Evolutionary conservation across 148 eudicot genomes (phyloP).

Genomic region (Vaccinium myrtillus): DNA sequence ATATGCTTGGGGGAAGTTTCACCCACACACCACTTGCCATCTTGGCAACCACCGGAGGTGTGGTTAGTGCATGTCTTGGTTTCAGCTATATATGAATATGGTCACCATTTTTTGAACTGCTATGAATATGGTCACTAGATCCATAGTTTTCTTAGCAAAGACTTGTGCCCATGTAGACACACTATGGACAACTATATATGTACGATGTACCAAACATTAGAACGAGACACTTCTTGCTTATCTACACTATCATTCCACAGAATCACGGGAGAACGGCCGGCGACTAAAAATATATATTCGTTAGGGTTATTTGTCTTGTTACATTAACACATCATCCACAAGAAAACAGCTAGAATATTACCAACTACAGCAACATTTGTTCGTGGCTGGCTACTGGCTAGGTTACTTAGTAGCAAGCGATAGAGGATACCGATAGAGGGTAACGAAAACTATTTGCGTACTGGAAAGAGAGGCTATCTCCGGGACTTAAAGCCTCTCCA

Average conservation of each 20-base stretch:
- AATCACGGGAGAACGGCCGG: neutral
- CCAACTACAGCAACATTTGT: neutral
- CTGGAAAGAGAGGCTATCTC: slow-evolving; percentile 39
- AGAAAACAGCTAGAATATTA: neutral
- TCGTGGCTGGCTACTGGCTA: neutral
- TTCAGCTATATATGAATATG: no score
- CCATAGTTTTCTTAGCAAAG: no score
- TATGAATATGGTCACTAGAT: no score
- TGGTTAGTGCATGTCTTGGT: no score
- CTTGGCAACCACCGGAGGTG: no score
- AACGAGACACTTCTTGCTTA: neutral
- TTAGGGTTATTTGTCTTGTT: neutral
- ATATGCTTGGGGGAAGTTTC: no score
- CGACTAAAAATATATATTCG: neutral
- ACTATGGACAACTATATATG: no score
- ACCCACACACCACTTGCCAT: no score
- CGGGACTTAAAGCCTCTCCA: slow-evolving; percentile 42
- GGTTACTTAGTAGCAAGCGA: slow-evolving; percentile 26
- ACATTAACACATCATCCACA: neutral
- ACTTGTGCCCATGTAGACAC: no score
- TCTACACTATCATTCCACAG: neutral
- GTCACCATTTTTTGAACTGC: no score
- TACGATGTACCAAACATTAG: no score
- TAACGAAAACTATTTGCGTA: slow-evolving; percentile 50
- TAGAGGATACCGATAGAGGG: slow-evolving; percentile 53